Conservation (phyloP, 2,329 filamentous ascomycete genomes). For the Hortaea sp. region DNA sequence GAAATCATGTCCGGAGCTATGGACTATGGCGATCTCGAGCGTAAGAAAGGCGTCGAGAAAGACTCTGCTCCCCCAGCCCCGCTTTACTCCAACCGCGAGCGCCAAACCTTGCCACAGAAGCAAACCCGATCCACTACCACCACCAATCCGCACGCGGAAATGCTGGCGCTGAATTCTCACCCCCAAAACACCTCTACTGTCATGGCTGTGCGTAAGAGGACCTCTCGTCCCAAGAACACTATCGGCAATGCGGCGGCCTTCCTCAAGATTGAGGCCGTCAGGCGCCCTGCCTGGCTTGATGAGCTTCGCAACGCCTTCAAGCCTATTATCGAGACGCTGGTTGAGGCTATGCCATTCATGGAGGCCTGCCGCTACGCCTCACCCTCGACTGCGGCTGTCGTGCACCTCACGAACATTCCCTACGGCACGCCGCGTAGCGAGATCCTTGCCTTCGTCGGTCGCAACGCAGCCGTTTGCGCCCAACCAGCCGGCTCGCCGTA, state of each 20-base stretch:
- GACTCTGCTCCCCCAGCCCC: background rate
- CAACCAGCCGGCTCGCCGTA: constrained; percentile 25
- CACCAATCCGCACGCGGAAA: too few species aligned
- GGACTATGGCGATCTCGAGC: too few species aligned
- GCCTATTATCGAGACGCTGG: constrained; percentile 18
- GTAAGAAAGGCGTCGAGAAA: too few species aligned
- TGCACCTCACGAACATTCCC: constrained; percentile 35
- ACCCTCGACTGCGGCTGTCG: constrained; percentile 21
- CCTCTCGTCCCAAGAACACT: background rate
- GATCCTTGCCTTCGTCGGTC: constrained; percentile 38
- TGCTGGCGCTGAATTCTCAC: too few species aligned
- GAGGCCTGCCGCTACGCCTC: constrained; percentile 25
- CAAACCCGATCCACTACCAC: too few species aligned
- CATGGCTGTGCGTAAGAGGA: too few species aligned
- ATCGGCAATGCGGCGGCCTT: constrained; percentile 8
- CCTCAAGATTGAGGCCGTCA: background rate
- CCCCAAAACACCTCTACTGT: background rate
- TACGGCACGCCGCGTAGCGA: constrained; percentile 41
- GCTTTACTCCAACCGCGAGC: background rate
- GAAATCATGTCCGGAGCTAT: too few species aligned
- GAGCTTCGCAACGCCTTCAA: constrained; percentile 2
- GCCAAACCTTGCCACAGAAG: too few species aligned
- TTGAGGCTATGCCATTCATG: constrained; percentile 19
- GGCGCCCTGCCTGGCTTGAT: constrained; percentile 1
- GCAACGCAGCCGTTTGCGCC: constrained; percentile 30